These are phyloP conservation scores for Papiliotrema flavescens DNA, from an alignment of 1,284 basidiomycete genomes.

Conservation along the genomic window DNA sequence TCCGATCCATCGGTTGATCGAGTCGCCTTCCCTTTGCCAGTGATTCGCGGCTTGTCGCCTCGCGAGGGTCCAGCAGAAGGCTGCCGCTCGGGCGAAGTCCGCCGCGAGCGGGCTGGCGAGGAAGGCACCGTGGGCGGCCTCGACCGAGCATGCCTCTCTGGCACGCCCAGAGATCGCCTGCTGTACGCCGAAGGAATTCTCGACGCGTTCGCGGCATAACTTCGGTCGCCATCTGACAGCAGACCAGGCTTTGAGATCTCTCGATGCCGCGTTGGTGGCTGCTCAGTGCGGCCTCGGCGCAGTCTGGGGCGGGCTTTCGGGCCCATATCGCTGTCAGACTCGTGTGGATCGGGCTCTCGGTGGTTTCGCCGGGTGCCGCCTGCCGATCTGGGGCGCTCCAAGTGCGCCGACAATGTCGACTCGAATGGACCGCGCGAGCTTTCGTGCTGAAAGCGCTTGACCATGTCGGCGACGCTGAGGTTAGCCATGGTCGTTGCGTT, in stretches of 20 bases:
- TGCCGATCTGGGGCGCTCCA: conserved; percentile 28
- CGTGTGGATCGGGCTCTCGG: conserved; percentile 13
- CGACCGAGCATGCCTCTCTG: conserved; percentile 4
- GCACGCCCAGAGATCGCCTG: conserved; percentile 2
- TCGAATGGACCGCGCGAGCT: conserved; percentile 5
- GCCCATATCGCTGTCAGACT: conserved; percentile 48
- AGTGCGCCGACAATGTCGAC: not conserved
- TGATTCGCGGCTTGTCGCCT: conserved; percentile 26
- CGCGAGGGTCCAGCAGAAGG: not conserved
- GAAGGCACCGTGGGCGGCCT: conserved; percentile 6
- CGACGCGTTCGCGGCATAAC: conserved; percentile 78
- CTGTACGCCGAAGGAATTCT: conserved; percentile 26
- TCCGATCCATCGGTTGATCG: conserved; percentile 14
- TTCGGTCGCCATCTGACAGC: conserved; percentile 77
- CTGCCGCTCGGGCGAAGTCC: conserved; percentile 6
- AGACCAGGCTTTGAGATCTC: conserved; percentile 23
- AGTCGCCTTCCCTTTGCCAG: conserved; percentile 41
- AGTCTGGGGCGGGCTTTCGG: conserved; percentile 29
- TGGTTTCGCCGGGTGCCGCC: conserved; percentile 15
- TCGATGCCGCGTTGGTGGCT: conserved; percentile 25
- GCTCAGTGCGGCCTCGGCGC: conserved; percentile 40
- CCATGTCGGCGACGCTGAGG: conserved; percentile 73
- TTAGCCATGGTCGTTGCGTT: not conserved
- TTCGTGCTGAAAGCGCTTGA: conserved; percentile 62
- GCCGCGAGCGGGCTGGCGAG: conserved; percentile 15